Percentiles rank a stretch among this genome's conserved stretches.
Evolutionary conservation across 2,329 filamentous ascomycete species (phyloP).

Genomic region (Colletotrichum tamarilloi): DNA sequence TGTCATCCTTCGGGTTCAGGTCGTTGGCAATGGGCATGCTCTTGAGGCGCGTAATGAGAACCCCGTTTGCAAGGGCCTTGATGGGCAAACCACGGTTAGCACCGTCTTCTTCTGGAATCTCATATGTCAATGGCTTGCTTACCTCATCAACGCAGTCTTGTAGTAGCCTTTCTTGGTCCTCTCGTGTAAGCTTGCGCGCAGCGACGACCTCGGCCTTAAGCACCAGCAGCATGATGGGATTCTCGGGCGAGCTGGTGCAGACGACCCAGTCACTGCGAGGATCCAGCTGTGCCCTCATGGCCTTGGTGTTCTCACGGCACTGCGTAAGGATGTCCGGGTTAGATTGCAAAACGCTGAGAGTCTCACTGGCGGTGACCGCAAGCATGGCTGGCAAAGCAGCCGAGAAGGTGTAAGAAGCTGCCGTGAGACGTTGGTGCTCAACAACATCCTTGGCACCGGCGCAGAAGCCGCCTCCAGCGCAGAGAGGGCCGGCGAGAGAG

Average conservation of each 20-base stretch:
- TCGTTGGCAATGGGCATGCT: conserved; percentile 74
- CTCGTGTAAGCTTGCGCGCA: conserved; percentile 72
- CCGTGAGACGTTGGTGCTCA: conserved; percentile 94
- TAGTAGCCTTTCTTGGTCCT: conserved; percentile 86
- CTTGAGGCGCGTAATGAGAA: conserved; percentile 90
- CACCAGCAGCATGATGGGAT: conserved; percentile 85
- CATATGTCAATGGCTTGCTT: conserved; percentile 54
- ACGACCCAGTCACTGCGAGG: conserved; percentile 93
- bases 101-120: not conserved
- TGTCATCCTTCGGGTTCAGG: conserved; percentile 75
- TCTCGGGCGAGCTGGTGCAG: conserved; percentile 84
- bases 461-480: conserved; percentile 95
- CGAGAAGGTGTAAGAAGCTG: conserved; percentile 93
- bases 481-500: conserved; percentile 88
- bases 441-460: conserved; percentile 92
- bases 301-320: conserved; percentile 86
- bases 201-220: conserved; percentile 86
- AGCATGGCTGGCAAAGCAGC: conserved; percentile 93
- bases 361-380: conserved; percentile 95
- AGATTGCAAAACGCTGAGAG: conserved; percentile 85
- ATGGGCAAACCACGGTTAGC: conserved; percentile 14
- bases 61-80: conserved; percentile 85
- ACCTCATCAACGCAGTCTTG: conserved; percentile 98
- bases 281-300: conserved; percentile 88
- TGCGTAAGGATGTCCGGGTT: conserved; percentile 84